Percentiles rank a stretch among this genome's conserved stretches.
These are phyloP conservation scores for Chalciporus piperatus DNA, from an alignment of 768 basidiomycete species.

Conservation along the genomic window DNA sequence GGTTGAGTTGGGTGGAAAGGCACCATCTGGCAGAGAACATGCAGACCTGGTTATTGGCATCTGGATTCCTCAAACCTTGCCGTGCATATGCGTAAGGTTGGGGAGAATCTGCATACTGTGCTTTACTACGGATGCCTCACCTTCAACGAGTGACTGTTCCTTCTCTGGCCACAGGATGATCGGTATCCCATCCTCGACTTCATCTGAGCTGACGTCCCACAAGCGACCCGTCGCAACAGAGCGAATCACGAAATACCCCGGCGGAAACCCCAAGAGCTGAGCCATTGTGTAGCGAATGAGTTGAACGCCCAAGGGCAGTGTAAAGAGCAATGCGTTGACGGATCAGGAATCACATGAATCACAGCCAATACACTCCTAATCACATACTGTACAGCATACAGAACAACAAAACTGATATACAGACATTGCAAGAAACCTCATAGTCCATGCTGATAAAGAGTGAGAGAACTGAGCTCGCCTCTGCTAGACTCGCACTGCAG, in stretches of 20 bases:
- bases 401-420: not conserved
- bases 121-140: constrained; percentile 37
- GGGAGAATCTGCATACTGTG: not conserved
- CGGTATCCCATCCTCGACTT: constrained; percentile 38
- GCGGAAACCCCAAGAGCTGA: constrained; percentile 33
- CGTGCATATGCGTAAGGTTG: constrained; percentile 6
- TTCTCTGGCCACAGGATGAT: constrained; percentile 69
- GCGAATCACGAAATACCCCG: constrained; percentile 41
- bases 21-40: not conserved
- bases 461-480: not conserved
- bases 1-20: not conserved
- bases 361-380: not conserved
- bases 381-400: no score
- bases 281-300: constrained; percentile 9
- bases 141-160: constrained; percentile 75
- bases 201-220: constrained; percentile 35
- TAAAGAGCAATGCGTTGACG: not conserved
- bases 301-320: not conserved
- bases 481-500: not conserved
- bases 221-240: constrained; percentile 35
- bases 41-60: constrained; percentile 70
- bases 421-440: not conserved
- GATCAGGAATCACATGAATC: constrained; percentile 3
- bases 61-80: constrained; percentile 63
- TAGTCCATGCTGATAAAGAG: not conserved